Evolutionary conservation across 2,329 filamentous ascomycete genomes (phyloP), one percentile per base, ranked within the genome.

Genomic region (Aspergillus aculeatus): DNA sequence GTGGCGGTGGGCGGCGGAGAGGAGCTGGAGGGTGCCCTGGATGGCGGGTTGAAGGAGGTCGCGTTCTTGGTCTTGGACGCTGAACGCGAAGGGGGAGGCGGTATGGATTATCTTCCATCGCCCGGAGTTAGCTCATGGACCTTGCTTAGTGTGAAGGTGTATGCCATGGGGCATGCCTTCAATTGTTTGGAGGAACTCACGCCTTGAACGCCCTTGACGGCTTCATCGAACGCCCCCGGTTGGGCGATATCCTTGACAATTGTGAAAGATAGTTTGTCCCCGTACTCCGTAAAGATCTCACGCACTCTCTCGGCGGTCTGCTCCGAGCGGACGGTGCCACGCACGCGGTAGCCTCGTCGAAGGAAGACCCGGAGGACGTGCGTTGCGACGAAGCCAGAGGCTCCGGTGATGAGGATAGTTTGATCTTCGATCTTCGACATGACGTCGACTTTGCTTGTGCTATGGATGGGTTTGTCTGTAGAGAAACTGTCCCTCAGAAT

Each of bases 191-290:
- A 5, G 14, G 35, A 5, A 38, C 35, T 69, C 31, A 83, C 68
- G n/a, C 74, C 78, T 1, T 67, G 69, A 4, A 80, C 73, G 3
- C 66, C 68, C 49, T 71, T 62, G 29, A 79, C 66, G 0, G 73
- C 75, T 2, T 69, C 62, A 51, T 75, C 68, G 63, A 81, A 79
- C 16, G 75, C 73, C 35, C 66, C 57, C 1, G 68, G 58, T 3
- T 49, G 55, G 2, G 63, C 63, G 47, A 75, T 68, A 54, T 75
- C 71, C 1, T 55, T 60, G 2, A 76, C 69, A 49, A 74, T 62
- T 21, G 60, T 64, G 50, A 72, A 71, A 32, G 64, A 62, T 19
- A 73, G 62, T 7, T 61, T 56, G 12, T 63, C 50, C 2, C 32
- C 47, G n/a, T 68, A 64, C 12, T 38, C 26, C 3, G 50, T 4